Percentiles rank a stretch among this genome's conserved stretches.
phyloP scores from a whole-genome alignment of 306 rosid genomes.

The Sicyos edulis region DNA sequence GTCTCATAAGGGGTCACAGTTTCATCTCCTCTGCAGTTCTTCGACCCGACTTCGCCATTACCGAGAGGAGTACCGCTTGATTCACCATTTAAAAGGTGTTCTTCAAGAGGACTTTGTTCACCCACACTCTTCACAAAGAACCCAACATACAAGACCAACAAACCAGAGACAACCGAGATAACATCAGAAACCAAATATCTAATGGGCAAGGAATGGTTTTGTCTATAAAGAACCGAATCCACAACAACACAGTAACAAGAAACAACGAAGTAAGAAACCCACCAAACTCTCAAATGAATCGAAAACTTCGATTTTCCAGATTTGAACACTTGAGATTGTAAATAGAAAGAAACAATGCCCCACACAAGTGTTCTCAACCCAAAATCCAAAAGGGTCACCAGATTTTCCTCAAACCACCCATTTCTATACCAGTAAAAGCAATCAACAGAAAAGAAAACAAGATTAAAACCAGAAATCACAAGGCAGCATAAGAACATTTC shows the following conservation, averaged over 20 bases:
- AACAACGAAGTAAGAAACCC: conserved; percentile 41
- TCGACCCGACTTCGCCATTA: conserved; percentile 33
- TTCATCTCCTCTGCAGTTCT: conserved; percentile 30
- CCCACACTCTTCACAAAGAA: conserved; percentile 29
- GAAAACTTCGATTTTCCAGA: conserved; percentile 26
- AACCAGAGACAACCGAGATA: conserved; percentile 35
- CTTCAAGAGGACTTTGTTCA: conserved; percentile 39
- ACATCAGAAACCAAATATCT: conserved; percentile 39
- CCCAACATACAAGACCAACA: conserved; percentile 40
- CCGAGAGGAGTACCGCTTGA: conserved; percentile 4
- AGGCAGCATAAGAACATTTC: conserved; percentile 25
- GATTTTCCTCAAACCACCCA: too few relatives aligned
- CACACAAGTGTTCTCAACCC: conserved; percentile 39
- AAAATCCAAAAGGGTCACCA: too few relatives aligned
- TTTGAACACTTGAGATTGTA: conserved; percentile 26
- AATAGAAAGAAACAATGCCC: conserved; percentile 38
- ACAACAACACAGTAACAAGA: conserved; percentile 40
- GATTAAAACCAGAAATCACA: conserved; percentile 28
- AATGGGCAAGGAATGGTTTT: conserved; percentile 30
- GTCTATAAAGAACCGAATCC: conserved; percentile 31
- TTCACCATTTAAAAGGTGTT: conserved; percentile 59
- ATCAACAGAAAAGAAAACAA: too few relatives aligned
- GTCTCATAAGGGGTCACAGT: conserved; percentile 39
- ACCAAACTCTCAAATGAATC: conserved; percentile 43
- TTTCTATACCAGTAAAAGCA: too few relatives aligned